Percentiles rank a stretch among this genome's conserved stretches.
Conservation (phyloP, 78 protist species). For the Dictyostelium firmibasis region DNA sequence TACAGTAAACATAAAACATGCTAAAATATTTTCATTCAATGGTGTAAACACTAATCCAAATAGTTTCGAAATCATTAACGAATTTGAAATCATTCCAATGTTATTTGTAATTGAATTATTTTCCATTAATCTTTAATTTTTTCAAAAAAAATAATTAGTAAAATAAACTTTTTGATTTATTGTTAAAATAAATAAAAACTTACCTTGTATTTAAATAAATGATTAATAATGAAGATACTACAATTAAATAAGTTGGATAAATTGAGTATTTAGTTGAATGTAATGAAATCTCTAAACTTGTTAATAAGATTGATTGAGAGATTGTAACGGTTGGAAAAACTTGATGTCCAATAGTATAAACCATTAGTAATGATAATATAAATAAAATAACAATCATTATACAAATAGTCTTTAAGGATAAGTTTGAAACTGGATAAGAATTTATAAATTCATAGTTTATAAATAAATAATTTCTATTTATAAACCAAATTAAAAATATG, state of each 20-base stretch:
- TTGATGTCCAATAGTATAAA: neutral
- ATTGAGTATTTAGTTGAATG: neutral
- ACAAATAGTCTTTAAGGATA: neutral
- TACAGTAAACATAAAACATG: slow-evolving; percentile 9
- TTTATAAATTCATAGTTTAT: neutral
- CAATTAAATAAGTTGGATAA: slow-evolving; percentile 20
- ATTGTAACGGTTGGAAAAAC: neutral
- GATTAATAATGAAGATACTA: neutral
- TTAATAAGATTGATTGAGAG: neutral
- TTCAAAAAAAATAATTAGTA: neutral
- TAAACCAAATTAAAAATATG: neutral
- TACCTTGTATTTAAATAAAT: neutral
- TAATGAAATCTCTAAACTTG: slow-evolving; percentile 14
- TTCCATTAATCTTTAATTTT: neutral
- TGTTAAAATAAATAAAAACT: neutral
- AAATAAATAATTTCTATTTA: slow-evolving; percentile 11
- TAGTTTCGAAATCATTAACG: neutral
- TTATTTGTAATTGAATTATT: neutral
- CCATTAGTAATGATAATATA: neutral
- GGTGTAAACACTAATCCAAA: slow-evolving; percentile 6
- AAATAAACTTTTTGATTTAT: neutral
- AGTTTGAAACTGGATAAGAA: slow-evolving; percentile 7
- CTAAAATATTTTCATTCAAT: neutral
- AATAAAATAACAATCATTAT: neutral
- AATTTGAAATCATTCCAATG: slow-evolving; percentile 9